Evolutionary conservation across 345 rosid genomes (phyloP).

Genomic region (Mallotus nudiflorus): DNA sequence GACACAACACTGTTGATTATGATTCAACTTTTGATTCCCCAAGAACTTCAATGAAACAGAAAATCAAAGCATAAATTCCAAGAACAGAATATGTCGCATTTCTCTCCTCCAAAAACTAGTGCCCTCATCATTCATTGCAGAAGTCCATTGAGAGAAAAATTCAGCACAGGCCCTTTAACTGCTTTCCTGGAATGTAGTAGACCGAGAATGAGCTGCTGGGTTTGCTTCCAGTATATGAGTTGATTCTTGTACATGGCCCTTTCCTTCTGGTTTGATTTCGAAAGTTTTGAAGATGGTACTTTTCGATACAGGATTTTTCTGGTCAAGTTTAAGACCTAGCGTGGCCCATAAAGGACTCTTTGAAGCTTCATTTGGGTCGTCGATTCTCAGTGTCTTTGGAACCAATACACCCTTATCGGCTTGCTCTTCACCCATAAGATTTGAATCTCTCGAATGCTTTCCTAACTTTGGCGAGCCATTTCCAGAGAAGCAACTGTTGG

Average conservation of each 20-base stretch:
- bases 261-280: conserved; percentile 33
- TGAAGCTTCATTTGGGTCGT: conserved; percentile 69
- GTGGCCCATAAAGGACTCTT: conserved; percentile 82
- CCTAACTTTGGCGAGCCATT: conserved; percentile 55
- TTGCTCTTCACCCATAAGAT: conserved; percentile 38
- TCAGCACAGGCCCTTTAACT: conserved; percentile 27
- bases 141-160: not conserved
- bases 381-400: conserved; percentile 74
- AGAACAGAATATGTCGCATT: not conserved
- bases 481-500: conserved; percentile 41
- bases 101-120: not conserved
- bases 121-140: not conserved
- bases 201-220: conserved; percentile 68
- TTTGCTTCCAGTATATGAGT: conserved; percentile 54
- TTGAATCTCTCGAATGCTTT: conserved; percentile 67
- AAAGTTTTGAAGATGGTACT: conserved; percentile 36
- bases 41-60: not conserved
- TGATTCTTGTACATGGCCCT: conserved; percentile 30
- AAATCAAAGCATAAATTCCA: not conserved
- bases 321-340: conserved; percentile 59
- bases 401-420: conserved; percentile 50
- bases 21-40: conserved; percentile 12
- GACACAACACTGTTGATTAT: not conserved
- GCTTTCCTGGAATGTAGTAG: conserved; percentile 58
- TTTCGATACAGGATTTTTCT: conserved; percentile 33